Conservation (phyloP, 23 red algal genomes). For the Pyropia haitanensis region DNA sequence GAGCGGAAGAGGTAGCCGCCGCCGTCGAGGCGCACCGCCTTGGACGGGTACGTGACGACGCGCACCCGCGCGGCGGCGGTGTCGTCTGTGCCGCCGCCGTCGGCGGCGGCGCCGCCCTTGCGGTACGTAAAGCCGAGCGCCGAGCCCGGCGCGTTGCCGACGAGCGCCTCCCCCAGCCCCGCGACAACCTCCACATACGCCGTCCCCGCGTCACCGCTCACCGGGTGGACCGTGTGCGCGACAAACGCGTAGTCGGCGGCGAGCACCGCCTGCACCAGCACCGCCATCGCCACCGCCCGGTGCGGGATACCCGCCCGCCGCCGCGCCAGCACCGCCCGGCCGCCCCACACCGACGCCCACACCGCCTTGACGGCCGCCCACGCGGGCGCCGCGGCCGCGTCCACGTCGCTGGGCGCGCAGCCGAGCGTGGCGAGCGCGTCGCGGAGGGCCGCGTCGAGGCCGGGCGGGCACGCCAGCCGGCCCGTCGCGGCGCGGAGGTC, state of each 20-base stretch:
- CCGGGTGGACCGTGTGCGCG: conserved; percentile 39
- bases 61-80: conserved; percentile 16
- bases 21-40: conserved; percentile 17
- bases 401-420: neutral
- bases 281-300: conserved; percentile 5
- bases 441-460: neutral
- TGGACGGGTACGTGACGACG: conserved; percentile 25
- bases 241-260: conserved; percentile 39
- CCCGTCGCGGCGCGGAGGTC: neutral
- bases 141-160: conserved; percentile 55
- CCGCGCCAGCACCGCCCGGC: conserved; percentile 14
- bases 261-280: conserved; percentile 10
- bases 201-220: conserved; percentile 18
- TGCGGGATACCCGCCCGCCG: neutral
- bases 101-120: neutral
- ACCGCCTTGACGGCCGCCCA: conserved; percentile 9
- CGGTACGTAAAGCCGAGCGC: conserved; percentile 42
- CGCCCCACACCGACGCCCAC: conserved; percentile 16
- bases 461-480: neutral
- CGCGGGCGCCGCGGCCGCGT: neutral
- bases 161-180: conserved; percentile 48
- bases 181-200: conserved; percentile 44
- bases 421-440: neutral
- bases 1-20: conserved; percentile 58
- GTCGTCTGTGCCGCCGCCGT: neutral